These are phyloP conservation scores for Sarocladium brachiariae DNA, from an alignment of 2,329 filamentous ascomycete species.

Conservation along the genomic window DNA sequence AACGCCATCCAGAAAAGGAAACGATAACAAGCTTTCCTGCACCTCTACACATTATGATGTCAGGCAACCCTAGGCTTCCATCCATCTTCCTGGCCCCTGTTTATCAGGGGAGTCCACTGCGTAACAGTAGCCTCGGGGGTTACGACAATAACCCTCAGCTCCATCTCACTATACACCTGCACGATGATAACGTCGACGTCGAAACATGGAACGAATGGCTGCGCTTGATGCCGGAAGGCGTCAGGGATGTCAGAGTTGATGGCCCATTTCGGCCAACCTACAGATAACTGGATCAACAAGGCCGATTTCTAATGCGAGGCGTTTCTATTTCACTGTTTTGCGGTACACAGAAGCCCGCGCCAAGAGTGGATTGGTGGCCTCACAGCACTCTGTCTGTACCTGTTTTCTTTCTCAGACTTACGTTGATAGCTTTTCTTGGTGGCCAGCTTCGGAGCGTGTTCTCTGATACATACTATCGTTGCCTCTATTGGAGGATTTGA, in stretches of 20 bases:
- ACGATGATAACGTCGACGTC: constrained; percentile 43
- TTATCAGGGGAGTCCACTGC: constrained; percentile 32
- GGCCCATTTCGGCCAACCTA: constrained; percentile 26
- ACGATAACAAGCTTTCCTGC: constrained; percentile 42
- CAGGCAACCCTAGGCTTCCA: constrained; percentile 44
- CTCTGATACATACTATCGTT: not conserved
- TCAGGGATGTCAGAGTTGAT: constrained; percentile 49
- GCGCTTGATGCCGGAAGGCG: constrained; percentile 49
- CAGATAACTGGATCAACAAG: not conserved
- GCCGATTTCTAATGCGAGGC: not conserved
- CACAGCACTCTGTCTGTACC: too few species aligned
- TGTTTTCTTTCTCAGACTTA: too few species aligned
- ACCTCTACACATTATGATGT: constrained; percentile 49
- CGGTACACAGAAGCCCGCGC: too few species aligned
- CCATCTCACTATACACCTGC: constrained; percentile 42
- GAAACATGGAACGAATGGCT: constrained; percentile 54
- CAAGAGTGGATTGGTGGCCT: too few species aligned
- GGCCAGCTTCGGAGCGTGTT: not conserved
- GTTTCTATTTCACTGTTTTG: too few species aligned
- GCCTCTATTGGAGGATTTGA: not conserved
- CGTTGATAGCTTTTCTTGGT: not conserved
- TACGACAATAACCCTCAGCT: constrained; percentile 41
- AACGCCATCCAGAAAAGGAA: constrained; percentile 39
- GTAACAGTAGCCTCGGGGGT: constrained; percentile 23
- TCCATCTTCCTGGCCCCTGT: constrained; percentile 49